Evolutionary conservation across 106 monocot genomes (phyloP).

Genomic region (Gastrodia elata): DNA sequence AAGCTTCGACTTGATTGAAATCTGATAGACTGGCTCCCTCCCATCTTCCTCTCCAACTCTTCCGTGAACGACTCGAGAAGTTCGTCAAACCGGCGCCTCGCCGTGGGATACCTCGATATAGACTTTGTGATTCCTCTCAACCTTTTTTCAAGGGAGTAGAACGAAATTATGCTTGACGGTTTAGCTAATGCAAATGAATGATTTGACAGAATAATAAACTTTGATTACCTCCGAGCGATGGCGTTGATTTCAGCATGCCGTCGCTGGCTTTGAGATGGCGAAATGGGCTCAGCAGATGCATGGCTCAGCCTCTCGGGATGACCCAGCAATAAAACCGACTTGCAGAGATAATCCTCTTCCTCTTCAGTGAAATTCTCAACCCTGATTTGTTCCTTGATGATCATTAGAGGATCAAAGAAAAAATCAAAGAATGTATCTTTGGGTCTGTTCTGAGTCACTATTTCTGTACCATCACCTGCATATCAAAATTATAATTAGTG

Average conservation of each 20-base stretch:
- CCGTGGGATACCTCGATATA: conserved; percentile 82
- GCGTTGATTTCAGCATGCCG: conserved; percentile 70
- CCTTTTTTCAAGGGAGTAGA: conserved; percentile 21
- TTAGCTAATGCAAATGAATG: neutral
- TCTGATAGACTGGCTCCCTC: conserved; percentile 25
- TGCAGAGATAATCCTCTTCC: conserved; percentile 64
- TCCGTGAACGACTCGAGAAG: conserved; percentile 55
- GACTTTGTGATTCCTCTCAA: conserved; percentile 88
- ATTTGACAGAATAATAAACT: neutral
- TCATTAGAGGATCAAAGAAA: conserved; percentile 87
- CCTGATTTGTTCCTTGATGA: conserved; percentile 82
- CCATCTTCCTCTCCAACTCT: conserved; percentile 61
- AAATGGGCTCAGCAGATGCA: conserved; percentile 15
- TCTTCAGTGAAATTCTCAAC: conserved; percentile 54
- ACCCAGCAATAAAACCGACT: conserved; percentile 53
- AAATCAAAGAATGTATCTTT: conserved; percentile 70
- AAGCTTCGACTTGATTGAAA: conserved; percentile 17
- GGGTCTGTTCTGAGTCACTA: conserved; percentile 67
- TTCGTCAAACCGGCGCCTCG: conserved; percentile 51
- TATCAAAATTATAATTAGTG: neutral
- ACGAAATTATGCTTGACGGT: neutral
- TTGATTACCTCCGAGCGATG: conserved; percentile 68
- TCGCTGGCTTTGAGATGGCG: conserved; percentile 22
- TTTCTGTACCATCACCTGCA: conserved; percentile 56
- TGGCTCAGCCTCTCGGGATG: conserved; percentile 34